A percentile compares a stretch with the other conserved stretches of the same genome.
Evolutionary conservation across 257 asterid genomes (phyloP).

Genomic region (Primulina tabacum): DNA sequence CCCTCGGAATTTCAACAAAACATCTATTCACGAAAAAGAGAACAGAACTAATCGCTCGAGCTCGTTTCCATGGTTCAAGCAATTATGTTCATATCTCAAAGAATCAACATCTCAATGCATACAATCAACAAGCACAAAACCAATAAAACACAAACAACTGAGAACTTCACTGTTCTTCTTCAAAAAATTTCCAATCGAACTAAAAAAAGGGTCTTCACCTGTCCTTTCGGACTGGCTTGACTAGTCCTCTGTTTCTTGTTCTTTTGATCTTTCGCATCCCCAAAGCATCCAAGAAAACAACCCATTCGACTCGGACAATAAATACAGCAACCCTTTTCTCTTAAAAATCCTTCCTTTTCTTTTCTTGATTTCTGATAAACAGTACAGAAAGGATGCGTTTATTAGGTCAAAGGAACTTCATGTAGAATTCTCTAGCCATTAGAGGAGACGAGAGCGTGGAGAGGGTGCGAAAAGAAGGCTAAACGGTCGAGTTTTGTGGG

Average conservation of each 20-base stretch:
- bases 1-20: background rate
- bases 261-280: conserved; percentile 55
- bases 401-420: conserved; percentile 24
- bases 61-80: background rate
- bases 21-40: background rate
- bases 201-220: conserved; percentile 33
- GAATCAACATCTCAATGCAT: background rate
- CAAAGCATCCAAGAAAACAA: conserved; percentile 86
- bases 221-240: conserved; percentile 54
- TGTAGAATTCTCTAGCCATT: conserved; percentile 18
- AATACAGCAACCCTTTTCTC: conserved; percentile 10
- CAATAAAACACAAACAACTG: background rate
- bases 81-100: background rate
- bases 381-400: conserved; percentile 18
- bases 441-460: conserved; percentile 27
- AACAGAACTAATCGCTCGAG: conserved; percentile 7
- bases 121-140: background rate
- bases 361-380: conserved; percentile 18
- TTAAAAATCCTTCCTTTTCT: background rate
- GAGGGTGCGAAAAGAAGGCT: conserved; percentile 16
- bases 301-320: conserved; percentile 57
- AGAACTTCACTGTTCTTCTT: conserved; percentile 6
- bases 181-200: conserved; percentile 20
- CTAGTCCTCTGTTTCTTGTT: conserved; percentile 52
- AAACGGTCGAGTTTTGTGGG: conserved; percentile 52